These are phyloP conservation scores for Candida mattraensis DNA, from an alignment of 805 yeast species.

Conservation along the genomic window DNA sequence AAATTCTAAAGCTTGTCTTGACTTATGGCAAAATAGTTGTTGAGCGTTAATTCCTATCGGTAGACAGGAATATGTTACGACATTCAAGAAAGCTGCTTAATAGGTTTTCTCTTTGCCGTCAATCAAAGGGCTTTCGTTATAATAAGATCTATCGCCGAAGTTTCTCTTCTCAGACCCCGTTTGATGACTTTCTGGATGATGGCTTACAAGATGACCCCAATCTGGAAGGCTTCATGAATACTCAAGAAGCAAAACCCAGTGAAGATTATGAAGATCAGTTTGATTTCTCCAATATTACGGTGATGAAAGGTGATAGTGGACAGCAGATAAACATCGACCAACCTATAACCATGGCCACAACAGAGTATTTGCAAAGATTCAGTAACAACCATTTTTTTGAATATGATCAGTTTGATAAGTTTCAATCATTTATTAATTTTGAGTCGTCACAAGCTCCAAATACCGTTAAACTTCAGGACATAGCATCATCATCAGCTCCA, in stretches of 20 bases:
- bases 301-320: conserved; percentile 10
- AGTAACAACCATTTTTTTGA: conserved; percentile 1
- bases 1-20: too few species aligned
- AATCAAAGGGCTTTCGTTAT: too few species aligned
- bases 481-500: conserved; percentile 35
- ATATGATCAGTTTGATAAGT: conserved; percentile 9
- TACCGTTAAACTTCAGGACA: conserved; percentile 11
- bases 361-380: conserved; percentile 18
- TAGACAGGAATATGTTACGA: too few species aligned
- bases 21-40: too few species aligned
- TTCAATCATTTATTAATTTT: conserved; percentile 17
- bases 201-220: conserved; percentile 29
- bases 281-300: conserved; percentile 27
- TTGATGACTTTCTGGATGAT: conserved; percentile 14
- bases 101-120: too few species aligned
- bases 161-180: conserved; percentile 17
- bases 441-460: conserved; percentile 9
- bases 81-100: too few species aligned
- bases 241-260: conserved; percentile 1
- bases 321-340: conserved; percentile 2
- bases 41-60: too few species aligned
- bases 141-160: too few species aligned
- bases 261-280: conserved; percentile 16
- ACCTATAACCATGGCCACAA: conserved; percentile 26
- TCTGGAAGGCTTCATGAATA: conserved; percentile 29